Percentiles rank a stretch among this genome's conserved stretches.
Evolutionary conservation across 1,139 yeast species (phyloP).

Genomic region (Protomyces pachydermus): DNA sequence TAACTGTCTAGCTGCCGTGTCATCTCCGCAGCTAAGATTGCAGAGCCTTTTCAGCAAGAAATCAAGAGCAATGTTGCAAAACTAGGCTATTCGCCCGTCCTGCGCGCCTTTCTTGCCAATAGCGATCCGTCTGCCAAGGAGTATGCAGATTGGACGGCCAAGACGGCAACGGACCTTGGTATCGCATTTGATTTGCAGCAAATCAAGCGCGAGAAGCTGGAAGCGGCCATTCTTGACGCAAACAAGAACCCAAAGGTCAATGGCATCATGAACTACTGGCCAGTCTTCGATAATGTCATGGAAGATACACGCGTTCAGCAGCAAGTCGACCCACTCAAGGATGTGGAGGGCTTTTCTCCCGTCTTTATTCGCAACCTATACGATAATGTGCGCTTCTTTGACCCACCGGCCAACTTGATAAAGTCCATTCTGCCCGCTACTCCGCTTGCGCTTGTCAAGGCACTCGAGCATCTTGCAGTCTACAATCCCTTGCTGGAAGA

Average conservation of each 20-base stretch:
- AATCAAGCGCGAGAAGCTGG: constrained; percentile 75
- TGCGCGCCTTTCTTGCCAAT: constrained; percentile 79
- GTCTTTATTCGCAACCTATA: constrained; percentile 88
- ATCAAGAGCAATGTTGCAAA: neutral
- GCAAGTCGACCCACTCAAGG: constrained; percentile 76
- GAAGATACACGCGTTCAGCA: constrained; percentile 96
- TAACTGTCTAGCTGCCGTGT: constrained; percentile 12
- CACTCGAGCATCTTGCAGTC: constrained; percentile 80
- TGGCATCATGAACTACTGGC: constrained; percentile 98
- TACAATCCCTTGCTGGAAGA: constrained; percentile 75
- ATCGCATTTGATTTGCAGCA: constrained; percentile 72
- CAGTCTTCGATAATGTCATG: constrained; percentile 79
- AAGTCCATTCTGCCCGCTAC: constrained; percentile 94
- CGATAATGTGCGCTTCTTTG: constrained; percentile 82
- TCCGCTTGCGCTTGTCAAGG: constrained; percentile 89
- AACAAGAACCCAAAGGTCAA: constrained; percentile 70
- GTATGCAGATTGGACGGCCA: constrained; percentile 95
- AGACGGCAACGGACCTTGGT: constrained; percentile 80
- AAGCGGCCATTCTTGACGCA: constrained; percentile 74
- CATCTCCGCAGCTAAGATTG: constrained; percentile 23
- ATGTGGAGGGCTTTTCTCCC: constrained; percentile 92
- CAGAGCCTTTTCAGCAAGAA: constrained; percentile 20
- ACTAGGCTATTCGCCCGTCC: constrained; percentile 41
- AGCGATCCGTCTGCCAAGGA: constrained; percentile 89
- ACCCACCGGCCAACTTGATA: constrained; percentile 50